Evolutionary conservation across 345 rosid genomes (phyloP).

Genomic region (Acer yangbiense): DNA sequence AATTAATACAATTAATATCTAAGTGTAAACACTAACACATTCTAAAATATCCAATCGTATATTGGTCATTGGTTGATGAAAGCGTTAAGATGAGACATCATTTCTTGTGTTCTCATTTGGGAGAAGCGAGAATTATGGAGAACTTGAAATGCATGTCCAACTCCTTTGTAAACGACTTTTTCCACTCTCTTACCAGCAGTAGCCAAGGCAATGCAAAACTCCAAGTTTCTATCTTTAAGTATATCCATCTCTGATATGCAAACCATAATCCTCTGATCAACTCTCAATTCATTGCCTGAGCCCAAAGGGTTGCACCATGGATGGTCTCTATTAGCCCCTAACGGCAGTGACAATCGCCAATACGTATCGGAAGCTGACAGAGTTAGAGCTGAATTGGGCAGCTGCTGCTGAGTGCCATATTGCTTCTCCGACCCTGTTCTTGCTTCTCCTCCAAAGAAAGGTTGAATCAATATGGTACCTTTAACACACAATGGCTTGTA

Average conservation of each 20-base stretch:
- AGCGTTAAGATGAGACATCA: constrained; percentile 56
- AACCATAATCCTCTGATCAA: constrained; percentile 44
- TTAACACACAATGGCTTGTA: constrained; percentile 31
- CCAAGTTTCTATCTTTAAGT: constrained; percentile 60
- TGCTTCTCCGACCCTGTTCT: constrained; percentile 59
- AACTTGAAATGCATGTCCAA: constrained; percentile 78
- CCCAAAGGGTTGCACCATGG: constrained; percentile 76
- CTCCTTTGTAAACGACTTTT: constrained; percentile 56
- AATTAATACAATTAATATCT: too few relatives aligned
- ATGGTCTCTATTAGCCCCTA: constrained; percentile 70
- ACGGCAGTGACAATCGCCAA: constrained; percentile 79
- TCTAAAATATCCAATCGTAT: neutral
- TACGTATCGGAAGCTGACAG: constrained; percentile 66
- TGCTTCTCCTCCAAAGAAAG: constrained; percentile 71
- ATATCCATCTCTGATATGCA: constrained; percentile 72
- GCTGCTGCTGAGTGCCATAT: constrained; percentile 34
- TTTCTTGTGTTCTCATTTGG: constrained; percentile 53
- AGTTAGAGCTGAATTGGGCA: constrained; percentile 54
- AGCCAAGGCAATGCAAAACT: constrained; percentile 52
- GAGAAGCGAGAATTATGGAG: constrained; percentile 45
- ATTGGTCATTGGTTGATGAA: constrained; percentile 41
- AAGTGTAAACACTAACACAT: too few relatives aligned
- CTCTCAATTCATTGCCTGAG: constrained; percentile 20
- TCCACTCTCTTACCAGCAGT: constrained; percentile 58
- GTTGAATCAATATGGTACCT: constrained; percentile 63